Evolutionary conservation across 2,329 filamentous ascomycete genomes (phyloP).

Genomic region (Plenodomus tracheiphilus): DNA sequence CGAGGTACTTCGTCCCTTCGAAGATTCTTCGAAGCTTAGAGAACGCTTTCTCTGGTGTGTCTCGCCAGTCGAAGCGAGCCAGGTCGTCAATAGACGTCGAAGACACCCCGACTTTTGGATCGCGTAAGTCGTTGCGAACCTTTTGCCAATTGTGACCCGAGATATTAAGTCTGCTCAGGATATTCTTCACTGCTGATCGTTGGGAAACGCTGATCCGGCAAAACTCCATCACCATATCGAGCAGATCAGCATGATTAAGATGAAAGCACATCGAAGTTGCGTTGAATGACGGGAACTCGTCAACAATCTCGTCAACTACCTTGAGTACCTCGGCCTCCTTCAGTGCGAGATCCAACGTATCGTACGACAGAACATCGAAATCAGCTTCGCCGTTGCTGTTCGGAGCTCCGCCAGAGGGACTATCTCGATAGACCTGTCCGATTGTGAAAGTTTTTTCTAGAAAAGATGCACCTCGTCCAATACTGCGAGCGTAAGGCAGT

Average conservation of each 20-base stretch:
- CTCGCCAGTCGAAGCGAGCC: slow-evolving; percentile 85
- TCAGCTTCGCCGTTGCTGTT: slow-evolving; percentile 85
- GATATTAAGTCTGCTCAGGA: slow-evolving; percentile 84
- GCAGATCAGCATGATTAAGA: slow-evolving; percentile 82
- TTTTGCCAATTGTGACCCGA: slow-evolving; percentile 80
- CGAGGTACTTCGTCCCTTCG: slow-evolving; percentile 56
- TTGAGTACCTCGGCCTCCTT: slow-evolving; percentile 95
- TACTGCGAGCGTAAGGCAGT: slow-evolving; percentile 79
- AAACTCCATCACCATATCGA: slow-evolving; percentile 87
- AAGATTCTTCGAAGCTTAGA: slow-evolving; percentile 62
- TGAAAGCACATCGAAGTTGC: slow-evolving; percentile 82
- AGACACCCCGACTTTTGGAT: slow-evolving; percentile 78
- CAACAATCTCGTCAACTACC: slow-evolving; percentile 87
- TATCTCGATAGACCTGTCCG: slow-evolving; percentile 83
- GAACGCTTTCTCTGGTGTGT: slow-evolving; percentile 73
- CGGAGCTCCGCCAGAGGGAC: slow-evolving; percentile 77
- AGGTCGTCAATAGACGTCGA: slow-evolving; percentile 91
- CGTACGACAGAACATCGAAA: slow-evolving; percentile 90
- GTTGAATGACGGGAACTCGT: slow-evolving; percentile 75
- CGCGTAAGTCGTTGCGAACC: slow-evolving; percentile 78
- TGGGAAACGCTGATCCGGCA: slow-evolving; percentile 75
- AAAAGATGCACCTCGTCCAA: slow-evolving; percentile 70
- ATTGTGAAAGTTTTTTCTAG: slow-evolving; percentile 83
- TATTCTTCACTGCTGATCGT: slow-evolving; percentile 75
- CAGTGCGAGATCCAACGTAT: slow-evolving; percentile 78